Percentiles rank a stretch among this genome's conserved stretches.
Evolutionary conservation across 2,329 filamentous ascomycete species (phyloP).

Genomic region (Pseudogymnoascus sp.): DNA sequence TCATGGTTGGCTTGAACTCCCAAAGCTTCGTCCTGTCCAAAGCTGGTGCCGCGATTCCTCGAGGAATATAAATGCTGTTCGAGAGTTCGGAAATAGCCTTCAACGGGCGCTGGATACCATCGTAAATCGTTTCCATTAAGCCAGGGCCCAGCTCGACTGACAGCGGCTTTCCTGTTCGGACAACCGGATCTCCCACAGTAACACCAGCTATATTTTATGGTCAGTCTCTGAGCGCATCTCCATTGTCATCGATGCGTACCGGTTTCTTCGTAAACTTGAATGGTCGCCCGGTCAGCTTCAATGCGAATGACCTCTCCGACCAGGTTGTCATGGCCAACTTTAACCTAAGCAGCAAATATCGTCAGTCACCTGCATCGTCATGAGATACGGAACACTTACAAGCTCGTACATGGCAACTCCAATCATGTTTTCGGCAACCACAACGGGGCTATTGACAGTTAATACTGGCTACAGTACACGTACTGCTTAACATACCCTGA

Average conservation of each 20-base stretch:
- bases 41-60: conserved; percentile 80
- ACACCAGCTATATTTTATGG: conserved; percentile 64
- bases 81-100: conserved; percentile 70
- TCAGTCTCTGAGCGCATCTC: conserved; percentile 15
- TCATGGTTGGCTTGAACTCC: conserved; percentile 86
- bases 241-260: conserved; percentile 45
- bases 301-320: conserved; percentile 98
- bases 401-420: conserved; percentile 99
- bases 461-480: conserved; percentile 15
- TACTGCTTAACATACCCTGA: conserved; percentile 43
- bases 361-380: neutral
- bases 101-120: conserved; percentile 94
- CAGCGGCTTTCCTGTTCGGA: conserved; percentile 85
- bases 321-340: conserved; percentile 83
- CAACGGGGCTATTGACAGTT: conserved; percentile 63
- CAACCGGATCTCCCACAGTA: conserved; percentile 88
- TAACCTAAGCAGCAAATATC: conserved; percentile 51
- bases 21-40: conserved; percentile 90
- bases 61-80: conserved; percentile 93
- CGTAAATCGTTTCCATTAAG: conserved; percentile 98
- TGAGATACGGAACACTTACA: conserved; percentile 46
- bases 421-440: conserved; percentile 96
- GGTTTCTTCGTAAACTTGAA: conserved; percentile 99
- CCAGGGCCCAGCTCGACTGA: conserved; percentile 96
- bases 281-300: conserved; percentile 88